A percentile compares a stretch with the other conserved stretches of the same genome.
phyloP scores from a whole-genome alignment of 2,329 filamentous ascomycete species.

The Basipetospora chlamydospora region DNA sequence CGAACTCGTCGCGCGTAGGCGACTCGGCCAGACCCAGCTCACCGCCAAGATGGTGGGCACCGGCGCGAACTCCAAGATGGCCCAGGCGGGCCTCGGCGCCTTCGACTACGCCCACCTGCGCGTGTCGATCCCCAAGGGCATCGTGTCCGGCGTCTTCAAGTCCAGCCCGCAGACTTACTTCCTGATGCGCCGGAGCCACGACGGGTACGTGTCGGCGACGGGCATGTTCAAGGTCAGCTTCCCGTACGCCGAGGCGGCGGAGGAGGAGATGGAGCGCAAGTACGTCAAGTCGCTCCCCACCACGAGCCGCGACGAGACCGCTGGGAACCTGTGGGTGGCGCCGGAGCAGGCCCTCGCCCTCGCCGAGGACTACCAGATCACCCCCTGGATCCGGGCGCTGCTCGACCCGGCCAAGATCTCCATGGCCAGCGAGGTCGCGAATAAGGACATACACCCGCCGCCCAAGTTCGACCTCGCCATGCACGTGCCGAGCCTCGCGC shows the following conservation, averaged over 20 bases:
- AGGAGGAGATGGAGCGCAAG: conserved; percentile 63
- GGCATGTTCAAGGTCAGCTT: conserved; percentile 91
- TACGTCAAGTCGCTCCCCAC: conserved; percentile 73
- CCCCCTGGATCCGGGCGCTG: conserved; percentile 80
- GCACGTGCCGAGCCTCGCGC: conserved; percentile 26
- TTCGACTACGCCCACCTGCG: conserved; percentile 96
- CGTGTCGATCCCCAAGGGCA: conserved; percentile 80
- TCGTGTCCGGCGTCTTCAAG: conserved; percentile 86
- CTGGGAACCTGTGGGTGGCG: conserved; percentile 92
- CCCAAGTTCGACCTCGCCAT: conserved; percentile 57
- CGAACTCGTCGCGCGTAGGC: conserved; percentile 68
- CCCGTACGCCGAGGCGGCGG: conserved; percentile 56
- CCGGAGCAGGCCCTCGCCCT: conserved; percentile 68
- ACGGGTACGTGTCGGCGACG: conserved; percentile 73
- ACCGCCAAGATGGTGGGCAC: conserved; percentile 65
- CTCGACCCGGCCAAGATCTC: conserved; percentile 74
- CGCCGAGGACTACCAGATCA: conserved; percentile 75
- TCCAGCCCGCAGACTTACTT: conserved; percentile 87
- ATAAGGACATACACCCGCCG: conserved; percentile 64
- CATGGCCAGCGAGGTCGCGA: conserved; percentile 32
- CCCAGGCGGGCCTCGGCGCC: conserved; percentile 58
- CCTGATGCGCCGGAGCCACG: conserved; percentile 79
- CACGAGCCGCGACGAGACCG: conserved; percentile 82
- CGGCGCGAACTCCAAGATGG: conserved; percentile 50
- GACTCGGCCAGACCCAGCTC: conserved; percentile 84